These are phyloP conservation scores for Plasmopara halstedii DNA, from an alignment of 352 stramenopile genomes.

Conservation along the genomic window DNA sequence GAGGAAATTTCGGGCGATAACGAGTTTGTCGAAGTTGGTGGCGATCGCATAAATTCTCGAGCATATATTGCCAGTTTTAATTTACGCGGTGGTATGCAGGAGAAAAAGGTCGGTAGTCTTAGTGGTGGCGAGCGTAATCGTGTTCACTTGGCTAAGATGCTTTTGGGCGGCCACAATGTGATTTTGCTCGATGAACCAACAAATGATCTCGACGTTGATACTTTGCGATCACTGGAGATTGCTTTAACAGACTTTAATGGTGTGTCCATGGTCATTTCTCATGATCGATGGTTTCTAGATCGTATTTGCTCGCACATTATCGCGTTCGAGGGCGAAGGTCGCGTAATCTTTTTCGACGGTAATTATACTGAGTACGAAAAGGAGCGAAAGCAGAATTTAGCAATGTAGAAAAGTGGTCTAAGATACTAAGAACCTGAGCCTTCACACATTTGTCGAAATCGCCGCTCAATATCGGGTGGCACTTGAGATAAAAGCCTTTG, in stretches of 20 bases:
- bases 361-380: slow-evolving; percentile 86
- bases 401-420: too few relatives aligned
- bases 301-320: slow-evolving; percentile 86
- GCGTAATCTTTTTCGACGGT: slow-evolving; percentile 75
- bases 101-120: slow-evolving; percentile 71
- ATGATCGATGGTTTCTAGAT: slow-evolving; percentile 96
- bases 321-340: slow-evolving; percentile 66
- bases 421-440: too few relatives aligned
- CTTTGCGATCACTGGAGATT: slow-evolving; percentile 79
- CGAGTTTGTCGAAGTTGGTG: slow-evolving; percentile 70
- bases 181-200: slow-evolving; percentile 87
- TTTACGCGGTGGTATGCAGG: slow-evolving; percentile 72
- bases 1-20: slow-evolving; percentile 84
- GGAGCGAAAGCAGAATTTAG: slow-evolving; percentile 33
- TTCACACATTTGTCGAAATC: too few relatives aligned
- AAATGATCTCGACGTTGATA: slow-evolving; percentile 84
- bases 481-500: too few relatives aligned
- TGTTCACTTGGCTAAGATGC: slow-evolving; percentile 81
- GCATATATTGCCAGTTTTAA: slow-evolving; percentile 86
- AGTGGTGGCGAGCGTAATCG: slow-evolving; percentile 81
- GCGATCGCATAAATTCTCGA: slow-evolving; percentile 74
- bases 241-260: slow-evolving; percentile 85
- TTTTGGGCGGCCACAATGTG: slow-evolving; percentile 75
- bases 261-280: slow-evolving; percentile 92
- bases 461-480: too few relatives aligned